A percentile compares a stretch with the other conserved stretches of the same genome.
phyloP scores from a whole-genome alignment of 331 rosid genomes.

The Arachis monticola region DNA sequence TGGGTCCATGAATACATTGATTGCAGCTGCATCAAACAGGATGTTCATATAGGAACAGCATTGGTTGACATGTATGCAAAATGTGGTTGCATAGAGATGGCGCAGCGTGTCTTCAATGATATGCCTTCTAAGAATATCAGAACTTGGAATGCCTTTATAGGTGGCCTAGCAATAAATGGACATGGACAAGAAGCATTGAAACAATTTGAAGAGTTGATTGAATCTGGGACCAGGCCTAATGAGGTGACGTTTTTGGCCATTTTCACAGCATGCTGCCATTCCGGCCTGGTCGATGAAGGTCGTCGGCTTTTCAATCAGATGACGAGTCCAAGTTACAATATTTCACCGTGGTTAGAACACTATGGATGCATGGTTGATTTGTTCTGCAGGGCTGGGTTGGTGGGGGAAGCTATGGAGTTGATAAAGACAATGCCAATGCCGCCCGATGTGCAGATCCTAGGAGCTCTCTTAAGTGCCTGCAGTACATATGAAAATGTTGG shows the following conservation, averaged over 20 bases:
- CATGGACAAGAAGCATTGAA: conserved; percentile 59
- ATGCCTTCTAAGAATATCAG: conserved; percentile 67
- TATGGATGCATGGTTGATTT: conserved; percentile 88
- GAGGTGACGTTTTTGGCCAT: conserved; percentile 78
- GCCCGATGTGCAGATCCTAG: conserved; percentile 83
- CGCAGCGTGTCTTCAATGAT: conserved; percentile 50
- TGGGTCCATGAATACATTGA: conserved; percentile 78
- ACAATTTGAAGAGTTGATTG: conserved; percentile 59
- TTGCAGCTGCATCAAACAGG: conserved; percentile 58
- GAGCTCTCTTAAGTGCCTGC: conserved; percentile 72
- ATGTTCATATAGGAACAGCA: conserved; percentile 72
- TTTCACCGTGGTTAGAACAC: conserved; percentile 73
- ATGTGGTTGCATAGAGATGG: conserved; percentile 71
- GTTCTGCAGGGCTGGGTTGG: conserved; percentile 73
- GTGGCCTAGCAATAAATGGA: conserved; percentile 81
- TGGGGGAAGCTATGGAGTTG: conserved; percentile 72
- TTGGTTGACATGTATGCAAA: conserved; percentile 87
- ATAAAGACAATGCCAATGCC: conserved; percentile 78
- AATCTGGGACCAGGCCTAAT: conserved; percentile 63
- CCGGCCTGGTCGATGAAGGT: conserved; percentile 78
- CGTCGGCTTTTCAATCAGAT: conserved; percentile 57
- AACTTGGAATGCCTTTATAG: conserved; percentile 80
- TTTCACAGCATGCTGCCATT: conserved; percentile 83
- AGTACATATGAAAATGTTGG: conserved; percentile 56
- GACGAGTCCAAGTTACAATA: conserved; percentile 49